These are phyloP conservation scores for Solanum clarkiae DNA, from an alignment of 257 asterid genomes.

Conservation along the genomic window DNA sequence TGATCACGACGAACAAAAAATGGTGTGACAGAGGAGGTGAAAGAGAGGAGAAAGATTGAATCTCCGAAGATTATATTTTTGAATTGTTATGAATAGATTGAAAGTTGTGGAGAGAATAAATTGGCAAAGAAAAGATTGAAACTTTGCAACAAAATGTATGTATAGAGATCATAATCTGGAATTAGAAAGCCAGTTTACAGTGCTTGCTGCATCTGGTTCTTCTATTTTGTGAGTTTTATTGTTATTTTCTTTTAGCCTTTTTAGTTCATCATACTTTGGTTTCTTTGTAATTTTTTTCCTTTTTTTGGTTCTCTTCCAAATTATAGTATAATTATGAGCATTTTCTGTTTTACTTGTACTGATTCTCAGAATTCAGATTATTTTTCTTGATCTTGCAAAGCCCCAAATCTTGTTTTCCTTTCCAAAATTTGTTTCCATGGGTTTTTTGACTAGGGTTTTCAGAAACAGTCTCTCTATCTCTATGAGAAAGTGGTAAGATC, in stretches of 20 bases:
- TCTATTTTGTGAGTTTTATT: slow-evolving; percentile 24
- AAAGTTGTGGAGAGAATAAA: slow-evolving; percentile 38
- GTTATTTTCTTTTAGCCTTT: slow-evolving; percentile 3
- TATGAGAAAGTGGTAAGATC: too few species aligned
- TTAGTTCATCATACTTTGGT: slow-evolving; percentile 9
- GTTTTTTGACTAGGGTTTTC: too few species aligned
- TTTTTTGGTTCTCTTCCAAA: not conserved
- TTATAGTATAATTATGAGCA: slow-evolving; percentile 19
- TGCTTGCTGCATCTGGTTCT: slow-evolving; percentile 22
- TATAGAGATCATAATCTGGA: slow-evolving; percentile 33
- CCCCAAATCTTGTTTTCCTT: not conserved
- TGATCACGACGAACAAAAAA: not conserved
- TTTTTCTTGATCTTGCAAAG: not conserved
- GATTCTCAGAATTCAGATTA: slow-evolving; percentile 9
- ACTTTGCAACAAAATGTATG: slow-evolving; percentile 37
- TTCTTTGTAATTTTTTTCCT: not conserved
- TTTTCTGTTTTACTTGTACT: slow-evolving; percentile 3
- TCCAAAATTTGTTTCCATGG: not conserved
- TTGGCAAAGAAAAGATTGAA: slow-evolving; percentile 12
- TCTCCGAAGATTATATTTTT: slow-evolving; percentile 13
- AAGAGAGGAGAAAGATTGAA: slow-evolving; percentile 12
- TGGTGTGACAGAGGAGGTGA: not conserved
- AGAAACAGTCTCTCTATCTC: too few species aligned
- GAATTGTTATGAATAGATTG: slow-evolving; percentile 16
- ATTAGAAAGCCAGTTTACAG: slow-evolving; percentile 5